phyloP scores from a whole-genome alignment of 345 rosid species.

The Leavenworthia alabamica region DNA sequence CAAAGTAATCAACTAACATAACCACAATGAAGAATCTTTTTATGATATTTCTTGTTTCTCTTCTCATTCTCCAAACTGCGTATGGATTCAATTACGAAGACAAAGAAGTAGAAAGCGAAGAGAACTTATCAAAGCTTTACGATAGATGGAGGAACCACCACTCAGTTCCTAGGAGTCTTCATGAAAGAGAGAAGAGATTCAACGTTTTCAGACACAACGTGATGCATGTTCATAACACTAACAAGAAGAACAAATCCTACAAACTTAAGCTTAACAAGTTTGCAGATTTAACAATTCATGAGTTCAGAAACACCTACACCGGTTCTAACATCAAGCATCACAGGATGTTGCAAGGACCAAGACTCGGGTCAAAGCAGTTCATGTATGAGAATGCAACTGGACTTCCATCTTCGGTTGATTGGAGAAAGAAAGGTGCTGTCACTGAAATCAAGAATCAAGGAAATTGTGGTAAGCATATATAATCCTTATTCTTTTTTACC shows the following conservation, averaged over 20 bases:
- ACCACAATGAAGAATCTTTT: constrained; percentile 30
- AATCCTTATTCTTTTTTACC: too few species aligned
- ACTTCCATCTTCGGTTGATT: constrained; percentile 50
- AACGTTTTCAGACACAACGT: constrained; percentile 69
- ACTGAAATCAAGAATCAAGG: constrained; percentile 70
- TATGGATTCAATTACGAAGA: constrained; percentile 58
- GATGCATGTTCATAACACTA: constrained; percentile 61
- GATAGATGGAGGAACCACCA: constrained; percentile 90
- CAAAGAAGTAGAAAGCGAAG: constrained; percentile 55
- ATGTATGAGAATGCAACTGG: constrained; percentile 42
- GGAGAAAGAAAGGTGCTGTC: constrained; percentile 77
- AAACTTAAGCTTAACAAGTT: constrained; percentile 79
- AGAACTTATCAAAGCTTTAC: constrained; percentile 57
- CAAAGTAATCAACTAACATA: background rate
- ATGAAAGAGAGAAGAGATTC: constrained; percentile 61
- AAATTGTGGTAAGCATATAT: constrained; percentile 46
- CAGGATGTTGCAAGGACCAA: constrained; percentile 45
- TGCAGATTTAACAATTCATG: constrained; percentile 68
- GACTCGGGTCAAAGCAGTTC: constrained; percentile 41
- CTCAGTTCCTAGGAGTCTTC: constrained; percentile 57
- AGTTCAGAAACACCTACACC: constrained; percentile 49
- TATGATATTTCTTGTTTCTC: constrained; percentile 31
- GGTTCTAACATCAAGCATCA: constrained; percentile 69
- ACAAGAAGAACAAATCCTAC: constrained; percentile 60
- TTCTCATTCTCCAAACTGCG: constrained; percentile 35